Evolutionary conservation across 345 rosid species (phyloP), one percentile per base, ranked within the genome.

Genomic region (Linum usitatissimum): DNA sequence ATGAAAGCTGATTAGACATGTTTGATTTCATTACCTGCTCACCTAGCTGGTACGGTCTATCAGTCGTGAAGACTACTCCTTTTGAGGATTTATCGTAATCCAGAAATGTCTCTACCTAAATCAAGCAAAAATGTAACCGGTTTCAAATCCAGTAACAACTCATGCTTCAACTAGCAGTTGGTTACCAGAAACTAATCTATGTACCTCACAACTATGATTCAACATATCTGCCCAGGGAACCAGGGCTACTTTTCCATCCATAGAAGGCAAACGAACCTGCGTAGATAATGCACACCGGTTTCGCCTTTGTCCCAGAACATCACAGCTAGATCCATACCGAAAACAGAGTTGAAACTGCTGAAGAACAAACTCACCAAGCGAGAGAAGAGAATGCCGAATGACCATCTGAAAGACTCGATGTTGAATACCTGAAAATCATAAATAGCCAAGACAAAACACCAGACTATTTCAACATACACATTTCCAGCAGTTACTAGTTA

Each of bases 171-270:
- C 8, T 34, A 4, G 38, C 38, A 34, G 5, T 34, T 34, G 1
- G 38, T 34, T 34, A 34, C 38, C 38, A 34, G 0, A 23, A 40
- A 70, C 34, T 57, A 51, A 60, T 17, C 57, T 56, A 53, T 66
- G 63, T 78, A 89, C 97, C 88, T 89, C 95, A 76, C 94, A 89
- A 63, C 85, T 89, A 71, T 92, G 97, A 69, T 92, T 92, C 70
- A 92, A 82, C 98, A 92, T 92, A 70, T 89, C 98, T 63, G 97
- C 98, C 98, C 97, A 92, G 60, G 98, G 98, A 76, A 89, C 90
- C 89, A 89, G 75, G 53, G 95, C 98, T 71, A 92, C 93, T 72
- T 72, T 86, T 76, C 84, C 96, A 63, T 81, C 90, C 97, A 92
- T 85, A 53, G 93, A 87, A 15, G 98, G 98, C 71, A 89, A 71